Conservation (phyloP, 2,329 filamentous ascomycete genomes). For the Fusarium tuaranense region DNA sequence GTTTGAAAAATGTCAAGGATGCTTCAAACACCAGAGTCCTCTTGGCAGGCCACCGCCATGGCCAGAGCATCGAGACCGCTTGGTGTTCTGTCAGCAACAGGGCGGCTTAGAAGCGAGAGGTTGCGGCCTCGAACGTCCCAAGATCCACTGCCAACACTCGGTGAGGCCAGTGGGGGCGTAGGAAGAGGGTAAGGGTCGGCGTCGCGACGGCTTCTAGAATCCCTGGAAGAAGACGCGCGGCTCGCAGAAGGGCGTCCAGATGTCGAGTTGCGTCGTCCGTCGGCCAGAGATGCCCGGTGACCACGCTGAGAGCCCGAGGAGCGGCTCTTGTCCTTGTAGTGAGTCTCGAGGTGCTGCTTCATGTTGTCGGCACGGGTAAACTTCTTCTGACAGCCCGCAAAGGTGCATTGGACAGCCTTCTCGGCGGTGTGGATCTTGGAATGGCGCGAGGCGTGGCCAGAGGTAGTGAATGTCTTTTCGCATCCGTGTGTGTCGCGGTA, state of each 20-base stretch:
- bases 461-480: conserved; percentile 85
- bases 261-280: conserved; percentile 49
- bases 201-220: conserved; percentile 53
- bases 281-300: conserved; percentile 49
- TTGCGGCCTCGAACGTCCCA: conserved; percentile 63
- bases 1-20: conserved; percentile 6
- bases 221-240: conserved; percentile 44
- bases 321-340: conserved; percentile 73
- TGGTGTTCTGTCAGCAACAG: conserved; percentile 55
- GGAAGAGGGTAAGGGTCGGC: conserved; percentile 54
- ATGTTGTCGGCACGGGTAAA: conserved; percentile 89
- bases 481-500: conserved; percentile 78
- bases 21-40: conserved; percentile 48
- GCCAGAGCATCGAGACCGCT: conserved; percentile 67
- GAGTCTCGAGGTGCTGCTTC: conserved; percentile 86
- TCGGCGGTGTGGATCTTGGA: conserved; percentile 87
- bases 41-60: conserved; percentile 65
- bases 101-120: conserved; percentile 59
- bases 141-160: conserved; percentile 48
- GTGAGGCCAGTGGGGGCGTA: conserved; percentile 52
- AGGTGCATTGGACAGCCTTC: conserved; percentile 68
- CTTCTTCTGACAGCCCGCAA: conserved; percentile 79
- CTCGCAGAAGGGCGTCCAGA: conserved; percentile 60
- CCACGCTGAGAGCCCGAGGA: conserved; percentile 52
- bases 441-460: conserved; percentile 85